Evolutionary conservation across 2,329 filamentous ascomycete genomes (phyloP).

Genomic region (Rhynchosporium secalis): DNA sequence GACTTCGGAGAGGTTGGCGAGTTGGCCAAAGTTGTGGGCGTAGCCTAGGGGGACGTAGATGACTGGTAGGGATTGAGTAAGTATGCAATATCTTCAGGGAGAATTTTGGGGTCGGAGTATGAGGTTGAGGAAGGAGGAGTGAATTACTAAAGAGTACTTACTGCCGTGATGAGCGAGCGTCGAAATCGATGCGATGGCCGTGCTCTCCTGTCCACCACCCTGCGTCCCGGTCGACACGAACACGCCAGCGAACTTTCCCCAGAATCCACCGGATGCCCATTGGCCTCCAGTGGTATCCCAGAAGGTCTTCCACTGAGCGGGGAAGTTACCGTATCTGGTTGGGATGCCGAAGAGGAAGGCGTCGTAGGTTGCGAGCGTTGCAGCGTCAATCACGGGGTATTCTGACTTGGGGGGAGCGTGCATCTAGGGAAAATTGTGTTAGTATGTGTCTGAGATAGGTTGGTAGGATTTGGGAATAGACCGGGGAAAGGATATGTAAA

Average conservation of each 20-base stretch:
- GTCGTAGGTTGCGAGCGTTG: constrained; percentile 72
- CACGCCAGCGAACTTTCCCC: constrained; percentile 86
- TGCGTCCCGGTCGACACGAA: constrained; percentile 84
- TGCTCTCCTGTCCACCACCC: constrained; percentile 93
- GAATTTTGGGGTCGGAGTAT: background rate
- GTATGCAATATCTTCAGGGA: background rate
- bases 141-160: background rate
- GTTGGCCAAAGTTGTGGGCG: constrained; percentile 69
- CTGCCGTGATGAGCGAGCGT: constrained; percentile 88
- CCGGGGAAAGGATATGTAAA: background rate
- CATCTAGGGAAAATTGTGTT: constrained; percentile 54
- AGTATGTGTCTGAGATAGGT: background rate
- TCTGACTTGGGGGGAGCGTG: constrained; percentile 76
- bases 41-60: constrained; percentile 96
- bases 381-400: constrained; percentile 61
- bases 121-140: background rate
- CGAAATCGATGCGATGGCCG: constrained; percentile 75
- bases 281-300: constrained; percentile 86
- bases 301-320: constrained; percentile 88
- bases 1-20: constrained; percentile 74
- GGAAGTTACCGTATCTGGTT: constrained; percentile 96
- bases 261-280: constrained; percentile 75
- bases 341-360: constrained; percentile 92
- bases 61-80: constrained; percentile 44
- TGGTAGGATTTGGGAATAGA: background rate